Base-by-base conservation (phyloP, 768 basidiomycete genomes). In the Phaffia australis region DNA sequence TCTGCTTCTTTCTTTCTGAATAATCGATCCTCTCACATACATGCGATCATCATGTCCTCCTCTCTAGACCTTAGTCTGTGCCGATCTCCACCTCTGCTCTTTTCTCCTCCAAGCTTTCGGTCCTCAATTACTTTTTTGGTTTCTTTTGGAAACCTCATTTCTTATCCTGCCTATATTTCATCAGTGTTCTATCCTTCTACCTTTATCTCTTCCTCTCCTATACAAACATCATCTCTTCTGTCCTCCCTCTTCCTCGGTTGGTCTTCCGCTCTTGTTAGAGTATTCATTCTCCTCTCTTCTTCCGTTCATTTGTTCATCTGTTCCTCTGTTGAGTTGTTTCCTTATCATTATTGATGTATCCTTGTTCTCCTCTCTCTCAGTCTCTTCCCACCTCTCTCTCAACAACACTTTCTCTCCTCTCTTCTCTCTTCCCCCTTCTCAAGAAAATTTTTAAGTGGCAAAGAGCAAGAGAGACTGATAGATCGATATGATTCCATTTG, bases 121-220 rank as follows among this genome's bases (percentile, higher is more conserved):
- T 54, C 49, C 61, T 54, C 42, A 55, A 62, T 65, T 27, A 60
- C 30, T 29, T 58, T 48, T 50, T 93, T 90, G 74, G 70, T 95
- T 55, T 97, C 95, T 78, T 80, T 89, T 70, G 77, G 87, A 59
- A 92, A 98, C 76, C 75, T 97, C 19, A 73, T 88, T 57, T 90
- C 92, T 16, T 90, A 92, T 78, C 84, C 93, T 63, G 85, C 87
- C 80, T 94, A 93, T 0, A 86, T 83, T 0, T 78, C 83, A 58
- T 42, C 23, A 23, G 19, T 30, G 6, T 23, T n/a, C 27, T 3
- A n/a, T 46, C n/a, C 52, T 50, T 49, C 21, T 49, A 3, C 55
- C 32, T 46, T 23, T 56, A 27, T 57, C 29, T 54, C 15, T n/a
- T 16, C 23, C 25, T 25, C n/a, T 18, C 11, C 19, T 32, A 48